Evolutionary conservation across 2,329 filamentous ascomycete genomes (phyloP).

Genomic region (Malbranchea cinnamomea): DNA sequence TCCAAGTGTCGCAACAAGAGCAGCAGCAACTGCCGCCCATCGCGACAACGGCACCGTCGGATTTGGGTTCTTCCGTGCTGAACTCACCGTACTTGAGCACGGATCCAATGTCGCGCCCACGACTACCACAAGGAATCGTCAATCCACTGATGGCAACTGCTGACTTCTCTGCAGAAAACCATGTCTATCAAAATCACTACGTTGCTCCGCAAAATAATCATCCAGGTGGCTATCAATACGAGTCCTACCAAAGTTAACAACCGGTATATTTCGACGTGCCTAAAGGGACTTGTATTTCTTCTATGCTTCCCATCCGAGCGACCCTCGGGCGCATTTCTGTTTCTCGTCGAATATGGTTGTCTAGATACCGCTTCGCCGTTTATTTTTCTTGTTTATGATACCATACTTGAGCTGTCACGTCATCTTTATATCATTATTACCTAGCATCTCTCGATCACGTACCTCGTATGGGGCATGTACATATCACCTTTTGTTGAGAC

Average conservation of each 20-base stretch:
- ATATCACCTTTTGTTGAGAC: no score
- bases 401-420: no score
- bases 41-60: slow-evolving; percentile 4
- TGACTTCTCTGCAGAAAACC: slow-evolving; percentile 62
- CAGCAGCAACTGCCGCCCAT: slow-evolving; percentile 18
- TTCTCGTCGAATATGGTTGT: no score
- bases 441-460: no score
- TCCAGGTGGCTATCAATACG: slow-evolving; percentile 15
- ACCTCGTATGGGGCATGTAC: no score
- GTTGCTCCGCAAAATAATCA: slow-evolving; percentile 48
- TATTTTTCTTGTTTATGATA: no score
- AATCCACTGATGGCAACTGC: slow-evolving; percentile 59
- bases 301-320: no score
- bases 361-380: no score
- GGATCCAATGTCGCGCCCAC: slow-evolving; percentile 19
- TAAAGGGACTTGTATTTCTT: no score
- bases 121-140: slow-evolving; percentile 34
- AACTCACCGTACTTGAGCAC: slow-evolving; percentile 13
- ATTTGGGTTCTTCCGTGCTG: slow-evolving; percentile 9
- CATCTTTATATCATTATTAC: no score
- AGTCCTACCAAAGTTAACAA: slow-evolving; percentile 6
- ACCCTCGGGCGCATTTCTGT: no score
- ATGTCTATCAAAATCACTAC: slow-evolving; percentile 70
- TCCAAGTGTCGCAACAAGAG: slow-evolving; percentile 17
- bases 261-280: not conserved